These are phyloP conservation scores for Oidiodendron maius DNA, from an alignment of 495 filamentous ascomycete genomes.

Conservation along the genomic window DNA sequence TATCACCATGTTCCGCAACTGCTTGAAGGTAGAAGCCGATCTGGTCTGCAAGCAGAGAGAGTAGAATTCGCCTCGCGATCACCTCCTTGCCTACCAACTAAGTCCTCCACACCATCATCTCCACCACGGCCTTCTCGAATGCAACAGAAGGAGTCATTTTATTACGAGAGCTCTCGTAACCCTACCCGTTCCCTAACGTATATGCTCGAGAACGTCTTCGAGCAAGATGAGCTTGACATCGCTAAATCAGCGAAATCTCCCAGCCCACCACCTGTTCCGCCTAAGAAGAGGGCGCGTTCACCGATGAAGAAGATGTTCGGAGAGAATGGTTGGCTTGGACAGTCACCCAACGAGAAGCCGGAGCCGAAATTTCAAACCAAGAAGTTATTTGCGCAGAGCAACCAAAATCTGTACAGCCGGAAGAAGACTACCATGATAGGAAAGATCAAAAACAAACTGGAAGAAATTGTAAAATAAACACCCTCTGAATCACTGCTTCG, in stretches of 20 bases:
- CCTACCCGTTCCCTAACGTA: constrained; percentile 12
- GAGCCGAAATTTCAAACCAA: constrained; percentile 25
- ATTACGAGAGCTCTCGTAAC: neutral
- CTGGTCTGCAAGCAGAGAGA: neutral
- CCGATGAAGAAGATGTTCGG: constrained; percentile 51
- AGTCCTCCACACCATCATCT: neutral
- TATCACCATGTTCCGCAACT: constrained; percentile 4
- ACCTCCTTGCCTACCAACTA: neutral
- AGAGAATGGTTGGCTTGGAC: constrained; percentile 43
- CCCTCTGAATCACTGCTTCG: neutral
- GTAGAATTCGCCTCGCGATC: neutral
- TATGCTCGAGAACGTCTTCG: constrained; percentile 6
- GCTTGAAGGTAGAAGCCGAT: neutral
- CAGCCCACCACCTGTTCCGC: neutral
- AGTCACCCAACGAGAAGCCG: constrained; percentile 20
- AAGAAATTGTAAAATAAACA: constrained; percentile 36
- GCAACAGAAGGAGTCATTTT: neutral
- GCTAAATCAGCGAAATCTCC: neutral
- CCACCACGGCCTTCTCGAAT: constrained; percentile 1
- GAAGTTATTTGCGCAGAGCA: constrained; percentile 1
- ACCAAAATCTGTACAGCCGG: constrained; percentile 12
- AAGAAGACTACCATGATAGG: constrained; percentile 36
- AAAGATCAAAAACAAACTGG: constrained; percentile 42
- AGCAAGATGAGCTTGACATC: constrained; percentile 4
- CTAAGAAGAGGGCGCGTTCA: constrained; percentile 29